Evolutionary conservation across 2,329 filamentous ascomycete species (phyloP).

Genomic region (Myrmaecium sp.): DNA sequence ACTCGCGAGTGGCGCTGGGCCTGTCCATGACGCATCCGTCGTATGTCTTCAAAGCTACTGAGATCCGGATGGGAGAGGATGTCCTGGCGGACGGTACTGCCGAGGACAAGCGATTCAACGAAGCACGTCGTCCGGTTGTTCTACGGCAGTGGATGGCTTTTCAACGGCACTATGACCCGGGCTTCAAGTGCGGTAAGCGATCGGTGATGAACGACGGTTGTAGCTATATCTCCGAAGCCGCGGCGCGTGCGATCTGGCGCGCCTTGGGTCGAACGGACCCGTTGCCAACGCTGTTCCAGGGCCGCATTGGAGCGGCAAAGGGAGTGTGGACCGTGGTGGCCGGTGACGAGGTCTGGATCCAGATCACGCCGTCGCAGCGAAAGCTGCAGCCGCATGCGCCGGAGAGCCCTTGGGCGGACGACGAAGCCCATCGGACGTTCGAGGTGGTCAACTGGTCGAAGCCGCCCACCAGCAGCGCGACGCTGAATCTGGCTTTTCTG

Average conservation of each 20-base stretch:
- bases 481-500: constrained; percentile 54
- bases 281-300: too few species aligned
- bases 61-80: constrained; percentile 17
- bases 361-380: constrained; percentile 45
- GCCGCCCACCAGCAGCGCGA: constrained; percentile 31
- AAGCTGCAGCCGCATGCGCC: constrained; percentile 43
- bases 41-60: constrained; percentile 17
- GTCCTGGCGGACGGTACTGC: constrained; percentile 13
- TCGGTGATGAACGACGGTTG: constrained; percentile 38
- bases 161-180: too few species aligned
- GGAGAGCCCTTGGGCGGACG: constrained; percentile 24
- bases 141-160: too few species aligned
- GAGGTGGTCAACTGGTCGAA: constrained; percentile 40
- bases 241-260: constrained; percentile 40
- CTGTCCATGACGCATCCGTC: constrained; percentile 24
- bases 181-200: constrained; percentile 2
- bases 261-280: constrained; percentile 43
- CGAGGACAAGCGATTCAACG: constrained; percentile 20
- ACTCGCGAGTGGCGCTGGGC: constrained; percentile 24
- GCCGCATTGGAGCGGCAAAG: constrained; percentile 55
- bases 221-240: constrained; percentile 41
- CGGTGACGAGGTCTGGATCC: constrained; percentile 42
- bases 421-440: constrained; percentile 37
- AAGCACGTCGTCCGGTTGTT: constrained; percentile 13
- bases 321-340: constrained; percentile 55